A percentile compares a stretch with the other conserved stretches of the same genome.
Conservation (phyloP, 139 green algal species). For the Chlorella sorokiniana region DNA sequence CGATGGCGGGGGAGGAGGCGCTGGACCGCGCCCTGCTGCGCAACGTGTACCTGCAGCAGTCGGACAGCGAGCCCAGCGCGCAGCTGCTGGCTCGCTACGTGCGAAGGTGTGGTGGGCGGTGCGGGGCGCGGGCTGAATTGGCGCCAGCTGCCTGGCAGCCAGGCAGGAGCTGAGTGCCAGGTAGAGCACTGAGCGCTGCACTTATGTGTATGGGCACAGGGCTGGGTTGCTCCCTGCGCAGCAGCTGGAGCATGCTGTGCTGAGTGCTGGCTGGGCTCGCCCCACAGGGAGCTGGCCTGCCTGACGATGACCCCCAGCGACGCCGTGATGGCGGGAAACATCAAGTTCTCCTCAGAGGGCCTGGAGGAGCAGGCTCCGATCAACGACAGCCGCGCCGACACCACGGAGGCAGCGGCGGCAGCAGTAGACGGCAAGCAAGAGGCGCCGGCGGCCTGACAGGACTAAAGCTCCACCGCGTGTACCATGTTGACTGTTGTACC, state of each 20-base stretch:
- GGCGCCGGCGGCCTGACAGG: too few species aligned
- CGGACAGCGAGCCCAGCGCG: slow-evolving; percentile 18
- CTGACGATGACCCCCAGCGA: slow-evolving; percentile 46
- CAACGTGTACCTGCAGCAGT: slow-evolving; percentile 55
- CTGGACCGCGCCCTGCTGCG: slow-evolving; percentile 46
- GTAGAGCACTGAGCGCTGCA: too few species aligned
- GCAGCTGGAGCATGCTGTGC: too few species aligned
- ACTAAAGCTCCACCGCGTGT: too few species aligned
- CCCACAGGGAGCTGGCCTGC: slow-evolving; percentile 59
- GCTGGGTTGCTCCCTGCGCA: too few species aligned
- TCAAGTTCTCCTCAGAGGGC: slow-evolving; percentile 43
- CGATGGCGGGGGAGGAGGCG: slow-evolving; percentile 19
- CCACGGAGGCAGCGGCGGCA: not conserved
- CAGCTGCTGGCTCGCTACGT: slow-evolving; percentile 45
- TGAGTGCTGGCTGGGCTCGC: too few species aligned
- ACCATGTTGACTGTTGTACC: not conserved
- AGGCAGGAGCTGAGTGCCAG: too few species aligned
- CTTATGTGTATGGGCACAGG: too few species aligned
- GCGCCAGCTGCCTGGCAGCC: too few species aligned
- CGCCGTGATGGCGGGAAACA: slow-evolving; percentile 46
- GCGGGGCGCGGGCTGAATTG: not conserved
- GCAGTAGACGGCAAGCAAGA: not conserved
- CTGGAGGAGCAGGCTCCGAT: not conserved
- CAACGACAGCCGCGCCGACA: not conserved
- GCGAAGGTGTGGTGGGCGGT: slow-evolving; percentile 21